Base-by-base conservation (phyloP, 169 alveolate species). In the Eimeria praecox region DNA sequence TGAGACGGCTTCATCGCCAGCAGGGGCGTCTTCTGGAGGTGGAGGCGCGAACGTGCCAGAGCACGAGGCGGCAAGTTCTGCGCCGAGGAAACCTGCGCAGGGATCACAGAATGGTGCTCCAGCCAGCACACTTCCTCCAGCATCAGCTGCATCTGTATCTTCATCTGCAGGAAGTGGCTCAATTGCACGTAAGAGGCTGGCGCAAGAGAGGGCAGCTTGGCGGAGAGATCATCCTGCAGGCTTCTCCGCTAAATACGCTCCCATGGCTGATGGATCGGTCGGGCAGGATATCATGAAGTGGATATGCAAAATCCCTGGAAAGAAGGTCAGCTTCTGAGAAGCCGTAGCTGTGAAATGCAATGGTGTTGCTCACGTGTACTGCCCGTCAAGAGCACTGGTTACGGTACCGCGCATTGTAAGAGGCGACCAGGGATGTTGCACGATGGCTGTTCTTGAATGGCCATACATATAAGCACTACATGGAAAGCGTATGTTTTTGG, bases 251-350 rank as follows among this genome's bases (percentile, higher is more conserved):
- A 99, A 98, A 88, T 99, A 99, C 88, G 98, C 99, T 56, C 98
- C 98, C 24, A 98, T 97, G 90, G 98, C 98, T 27, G 99, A 99
- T 95, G 99, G 99, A 0, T 96, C 97, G 42, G 99, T 99, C 92
- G 94, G 92, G 44, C 97, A 96, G 69, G 99, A 99, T 96, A 97
- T 98, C 90, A 97, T 99, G 98, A 98, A 97, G 95, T 99, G 99
- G 99, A 98, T 98, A n/a, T 99, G 99, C 96, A 98, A 97, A 95
- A 99, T 99, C 40, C 99, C 99, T 64, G 99, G 99, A 52, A 98
- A 98, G 96, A 97, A 97, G 98, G 99, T 98, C 96, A 71, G 96
- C 64, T 9, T 30, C 52, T 46, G 88, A n/a, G 49, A n/a, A 30
- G 52, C 20, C 16, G 78, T 2, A 40, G 8, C 27, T 9, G 30